Evolutionary conservation across 1,139 yeast species (phyloP).

Genomic region (Fermentozyma sake): DNA sequence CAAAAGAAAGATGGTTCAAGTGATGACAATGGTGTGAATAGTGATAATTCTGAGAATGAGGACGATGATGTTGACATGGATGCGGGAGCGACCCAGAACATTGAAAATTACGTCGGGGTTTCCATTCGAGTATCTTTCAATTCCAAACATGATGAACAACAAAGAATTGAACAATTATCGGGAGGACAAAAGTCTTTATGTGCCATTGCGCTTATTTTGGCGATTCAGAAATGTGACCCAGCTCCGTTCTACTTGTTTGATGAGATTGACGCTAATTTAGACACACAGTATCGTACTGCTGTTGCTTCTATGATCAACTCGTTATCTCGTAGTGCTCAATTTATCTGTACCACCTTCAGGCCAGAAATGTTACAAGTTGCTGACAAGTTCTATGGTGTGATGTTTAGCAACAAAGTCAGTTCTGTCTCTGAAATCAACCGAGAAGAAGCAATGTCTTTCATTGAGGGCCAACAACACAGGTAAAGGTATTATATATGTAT

Average conservation of each 20-base stretch:
- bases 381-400: conserved; percentile 82
- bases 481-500: conserved; percentile 1
- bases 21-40: conserved; percentile 12
- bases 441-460: conserved; percentile 74
- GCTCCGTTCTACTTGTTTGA: conserved; percentile 96
- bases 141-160: conserved; percentile 81
- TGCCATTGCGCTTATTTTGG: conserved; percentile 88
- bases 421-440: conserved; percentile 65
- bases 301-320: conserved; percentile 75
- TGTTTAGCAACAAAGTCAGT: conserved; percentile 79
- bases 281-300: conserved; percentile 84
- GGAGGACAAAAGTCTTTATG: conserved; percentile 97
- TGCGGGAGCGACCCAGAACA: conserved; percentile 8
- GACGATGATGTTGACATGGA: conserved; percentile 9
- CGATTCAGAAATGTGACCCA: conserved; percentile 92
- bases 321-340: conserved; percentile 70
- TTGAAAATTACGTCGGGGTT: conserved; percentile 76
- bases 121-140: conserved; percentile 89
- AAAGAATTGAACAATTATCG: conserved; percentile 82
- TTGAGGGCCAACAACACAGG: conserved; percentile 54
- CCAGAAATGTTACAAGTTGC: conserved; percentile 90
- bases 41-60: conserved; percentile 15
- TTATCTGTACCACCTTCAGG: conserved; percentile 92
- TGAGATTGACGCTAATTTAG: conserved; percentile 94
- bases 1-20: conserved; percentile 31